Percentiles rank a stretch among this genome's conserved stretches.
These are phyloP conservation scores for Biscogniauxia mediterranea DNA, from an alignment of 2,329 filamentous ascomycete species.

Conservation along the genomic window DNA sequence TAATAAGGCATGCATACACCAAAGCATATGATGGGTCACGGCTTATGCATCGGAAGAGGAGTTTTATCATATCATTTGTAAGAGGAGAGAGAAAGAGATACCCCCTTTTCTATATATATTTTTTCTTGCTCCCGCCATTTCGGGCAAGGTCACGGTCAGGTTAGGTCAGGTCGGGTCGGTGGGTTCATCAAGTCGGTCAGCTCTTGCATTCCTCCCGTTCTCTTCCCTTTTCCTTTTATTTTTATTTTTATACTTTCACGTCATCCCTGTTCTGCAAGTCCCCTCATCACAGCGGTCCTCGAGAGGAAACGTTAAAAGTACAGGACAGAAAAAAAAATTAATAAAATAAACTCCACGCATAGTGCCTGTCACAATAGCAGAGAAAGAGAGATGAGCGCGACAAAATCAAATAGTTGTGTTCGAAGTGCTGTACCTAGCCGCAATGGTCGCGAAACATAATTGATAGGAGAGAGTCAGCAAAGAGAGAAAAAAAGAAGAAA, in stretches of 20 bases:
- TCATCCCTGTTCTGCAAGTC: no score
- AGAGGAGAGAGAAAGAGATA: slow-evolving; percentile 13
- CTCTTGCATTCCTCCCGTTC: neutral
- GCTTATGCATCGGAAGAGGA: slow-evolving; percentile 20
- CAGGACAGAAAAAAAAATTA: no score
- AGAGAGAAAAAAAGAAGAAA: neutral
- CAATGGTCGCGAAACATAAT: no score
- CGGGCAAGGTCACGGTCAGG: neutral
- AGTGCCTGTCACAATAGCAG: no score
- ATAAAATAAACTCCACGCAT: no score
- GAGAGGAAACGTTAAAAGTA: no score
- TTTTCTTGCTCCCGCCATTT: slow-evolving; percentile 5
- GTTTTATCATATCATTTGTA: slow-evolving; percentile 17
- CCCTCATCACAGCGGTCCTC: no score
- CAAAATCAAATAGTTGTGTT: no score
- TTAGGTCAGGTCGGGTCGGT: neutral
- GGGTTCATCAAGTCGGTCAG: neutral
- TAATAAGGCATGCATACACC: neutral
- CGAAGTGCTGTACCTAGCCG: no score
- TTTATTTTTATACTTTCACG: neutral
- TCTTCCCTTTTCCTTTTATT: neutral
- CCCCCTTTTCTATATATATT: slow-evolving; percentile 12
- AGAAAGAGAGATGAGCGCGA: no score
- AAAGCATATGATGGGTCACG: slow-evolving; percentile 3
- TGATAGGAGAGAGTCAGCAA: no score